Conservation (phyloP, 495 filamentous ascomycete genomes). For the Neurospora discreta region DNA sequence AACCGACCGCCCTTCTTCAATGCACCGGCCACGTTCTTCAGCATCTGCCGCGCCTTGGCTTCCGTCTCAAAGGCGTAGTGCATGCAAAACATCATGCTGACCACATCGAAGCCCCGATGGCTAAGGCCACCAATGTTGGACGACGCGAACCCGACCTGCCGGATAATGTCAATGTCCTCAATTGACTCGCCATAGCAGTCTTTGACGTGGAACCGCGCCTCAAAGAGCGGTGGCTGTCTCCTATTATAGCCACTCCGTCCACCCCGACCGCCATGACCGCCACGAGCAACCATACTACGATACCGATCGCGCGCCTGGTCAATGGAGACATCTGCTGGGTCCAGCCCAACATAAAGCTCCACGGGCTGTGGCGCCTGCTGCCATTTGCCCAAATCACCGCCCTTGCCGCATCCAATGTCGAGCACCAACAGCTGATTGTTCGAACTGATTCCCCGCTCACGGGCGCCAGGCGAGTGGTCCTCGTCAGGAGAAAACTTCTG, state of each 20-base stretch:
- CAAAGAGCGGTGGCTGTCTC: slow-evolving; percentile 50
- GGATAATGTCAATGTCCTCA: slow-evolving; percentile 63
- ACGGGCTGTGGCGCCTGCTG: slow-evolving; percentile 76
- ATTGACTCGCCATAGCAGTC: slow-evolving; percentile 83
- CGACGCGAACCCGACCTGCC: slow-evolving; percentile 74
- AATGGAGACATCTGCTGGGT: slow-evolving; percentile 85
- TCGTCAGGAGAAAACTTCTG: slow-evolving; percentile 91
- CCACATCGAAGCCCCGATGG: slow-evolving; percentile 79
- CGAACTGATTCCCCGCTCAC: slow-evolving; percentile 40
- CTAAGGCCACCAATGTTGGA: slow-evolving; percentile 47
- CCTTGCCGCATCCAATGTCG: slow-evolving; percentile 94
- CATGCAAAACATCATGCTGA: slow-evolving; percentile 98
- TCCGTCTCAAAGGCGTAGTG: slow-evolving; percentile 97
- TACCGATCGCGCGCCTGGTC: slow-evolving; percentile 82
- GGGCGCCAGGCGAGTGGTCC: slow-evolving; percentile 42
- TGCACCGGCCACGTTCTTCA: slow-evolving; percentile 79
- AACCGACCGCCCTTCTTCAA: slow-evolving; percentile 91
- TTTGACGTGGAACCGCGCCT: slow-evolving; percentile 74
- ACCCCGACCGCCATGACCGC: slow-evolving; percentile 50
- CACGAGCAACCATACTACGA: slow-evolving; percentile 50
- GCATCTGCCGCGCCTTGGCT: slow-evolving; percentile 78
- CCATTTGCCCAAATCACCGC: slow-evolving; percentile 93
- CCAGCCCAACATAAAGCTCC: slow-evolving; percentile 81
- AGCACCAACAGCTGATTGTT: slow-evolving; percentile 61
- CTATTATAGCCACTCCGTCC: slow-evolving; percentile 33